Percentiles rank a stretch among this genome's conserved stretches.
Evolutionary conservation across 2,329 filamentous ascomycete genomes (phyloP).

Genomic region (Clonostachys rosea): DNA sequence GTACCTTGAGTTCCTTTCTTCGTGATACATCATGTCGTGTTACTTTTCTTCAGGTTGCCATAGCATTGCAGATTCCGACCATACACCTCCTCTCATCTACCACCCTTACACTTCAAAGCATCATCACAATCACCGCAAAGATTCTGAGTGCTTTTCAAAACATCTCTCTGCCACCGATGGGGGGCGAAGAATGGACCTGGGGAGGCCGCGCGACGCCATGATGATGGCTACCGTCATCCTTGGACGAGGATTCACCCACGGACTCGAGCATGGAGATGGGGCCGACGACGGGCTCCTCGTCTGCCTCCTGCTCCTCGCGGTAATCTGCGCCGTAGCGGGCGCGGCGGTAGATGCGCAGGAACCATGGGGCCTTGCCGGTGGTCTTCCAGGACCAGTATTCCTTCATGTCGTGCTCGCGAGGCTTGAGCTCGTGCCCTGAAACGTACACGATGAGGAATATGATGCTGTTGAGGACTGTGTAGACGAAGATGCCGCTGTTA

Average conservation of each 20-base stretch:
- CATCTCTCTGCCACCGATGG: no score
- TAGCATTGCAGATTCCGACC: no score
- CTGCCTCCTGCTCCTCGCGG: conserved; percentile 2
- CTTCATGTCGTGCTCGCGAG: conserved; percentile 47
- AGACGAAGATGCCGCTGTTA: conserved; percentile 46
- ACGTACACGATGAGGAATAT: conserved; percentile 38
- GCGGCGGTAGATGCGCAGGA: conserved; percentile 29
- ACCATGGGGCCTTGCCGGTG: conserved; percentile 40
- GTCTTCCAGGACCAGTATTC: conserved; percentile 53
- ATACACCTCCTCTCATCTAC: no score
- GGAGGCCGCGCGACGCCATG: background rate
- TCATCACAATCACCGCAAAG: no score
- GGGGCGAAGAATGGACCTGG: background rate
- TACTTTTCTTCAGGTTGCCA: no score
- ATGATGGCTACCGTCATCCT: conserved; percentile 3
- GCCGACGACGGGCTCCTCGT: background rate
- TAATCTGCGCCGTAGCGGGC: conserved; percentile 3
- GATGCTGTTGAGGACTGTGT: conserved; percentile 42
- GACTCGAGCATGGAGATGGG: background rate
- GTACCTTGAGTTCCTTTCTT: no score
- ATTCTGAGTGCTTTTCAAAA: no score
- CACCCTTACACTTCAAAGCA: no score
- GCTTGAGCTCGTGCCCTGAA: conserved; percentile 36
- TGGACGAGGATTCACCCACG: background rate
- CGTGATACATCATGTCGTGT: no score